Evolutionary conservation across 2,329 filamentous ascomycete species (phyloP), one percentile per base, ranked within the genome.

Genomic region (Aspergillus sclerotialis): DNA sequence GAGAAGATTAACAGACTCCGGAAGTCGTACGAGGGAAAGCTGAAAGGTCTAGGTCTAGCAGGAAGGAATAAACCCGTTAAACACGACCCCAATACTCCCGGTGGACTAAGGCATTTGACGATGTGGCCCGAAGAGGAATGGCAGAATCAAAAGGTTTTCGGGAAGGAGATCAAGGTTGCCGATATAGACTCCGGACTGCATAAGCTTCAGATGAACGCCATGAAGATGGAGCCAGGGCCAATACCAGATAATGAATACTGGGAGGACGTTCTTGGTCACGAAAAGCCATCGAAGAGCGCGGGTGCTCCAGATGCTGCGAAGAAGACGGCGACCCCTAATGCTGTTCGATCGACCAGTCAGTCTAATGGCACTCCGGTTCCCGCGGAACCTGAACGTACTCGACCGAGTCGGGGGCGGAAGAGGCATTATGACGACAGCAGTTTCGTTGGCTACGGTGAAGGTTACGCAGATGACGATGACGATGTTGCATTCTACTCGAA

Each of bases 1-100:
- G 76, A 79, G 51, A 82, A 82, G 61, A 70, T 70, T 41, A 80
- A 80, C 58, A 73, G 75, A 52, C 63, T 82, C 27, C 66, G 78
- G 39, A 72, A 71, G 43, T 70, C 68, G 4, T 72, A 72, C 41
- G 68, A 71, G 49, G 68, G 68, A 27, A 69, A 71, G 45, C 52
- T 70, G 46, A 70, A 71, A 46, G 60, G 54, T 2, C 48, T 71
- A 28, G 60, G 60, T 7, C 49, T 72, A 23, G 58, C 68, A 17
- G 68, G 68, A 14, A 63, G 65, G 34, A 72, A 71, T 39, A 69
- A 69, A 36, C 56, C 67, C 1, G 58, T 64, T 21, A 69, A 69
- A 41, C 58, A 61, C 18, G 64, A 68, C 28, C 52, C 60, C 28
- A 50, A 56, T 31, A 49, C 56, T 26, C 46, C 57, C 44, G 63